These are phyloP conservation scores for Fraxinus excelsior DNA, from an alignment of 257 asterid species.

Conservation along the genomic window DNA sequence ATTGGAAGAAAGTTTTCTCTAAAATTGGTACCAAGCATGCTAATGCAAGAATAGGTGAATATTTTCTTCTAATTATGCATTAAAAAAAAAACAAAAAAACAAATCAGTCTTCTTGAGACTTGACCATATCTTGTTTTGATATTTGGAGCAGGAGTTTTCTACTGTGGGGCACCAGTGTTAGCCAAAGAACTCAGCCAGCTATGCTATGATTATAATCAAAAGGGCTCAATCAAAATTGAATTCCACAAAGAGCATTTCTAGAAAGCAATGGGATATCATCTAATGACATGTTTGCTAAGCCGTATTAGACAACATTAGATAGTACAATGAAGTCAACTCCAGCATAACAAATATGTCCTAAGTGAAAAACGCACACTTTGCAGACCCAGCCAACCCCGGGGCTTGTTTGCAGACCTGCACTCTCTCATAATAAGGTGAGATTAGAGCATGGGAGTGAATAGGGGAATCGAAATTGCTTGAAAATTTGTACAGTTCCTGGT, in stretches of 20 bases:
- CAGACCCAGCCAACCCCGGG: neutral
- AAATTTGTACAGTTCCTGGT: constrained; percentile 37
- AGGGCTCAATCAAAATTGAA: constrained; percentile 87
- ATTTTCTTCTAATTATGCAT: neutral
- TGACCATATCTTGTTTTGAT: constrained; percentile 1
- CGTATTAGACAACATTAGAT: neutral
- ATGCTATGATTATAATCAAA: constrained; percentile 81
- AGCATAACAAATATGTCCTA: constrained; percentile 1
- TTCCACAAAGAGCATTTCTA: constrained; percentile 95
- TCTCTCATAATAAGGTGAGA: constrained; percentile 15
- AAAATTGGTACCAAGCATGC: constrained; percentile 88
- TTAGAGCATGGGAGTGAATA: constrained; percentile 7
- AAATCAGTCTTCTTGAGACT: constrained; percentile 8
- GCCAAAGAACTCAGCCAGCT: constrained; percentile 91
- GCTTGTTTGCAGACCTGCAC: constrained; percentile 4
- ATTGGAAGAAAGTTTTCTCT: constrained; percentile 53
- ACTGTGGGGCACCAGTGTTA: constrained; percentile 84
- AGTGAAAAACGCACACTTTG: neutral
- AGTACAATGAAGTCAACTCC: neutral
- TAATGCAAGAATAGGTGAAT: constrained; percentile 84
- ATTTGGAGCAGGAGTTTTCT: constrained; percentile 79
- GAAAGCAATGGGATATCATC: constrained; percentile 4
- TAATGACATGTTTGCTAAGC: neutral
- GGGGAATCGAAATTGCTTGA: constrained; percentile 19
- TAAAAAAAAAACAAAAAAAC: neutral